These are phyloP conservation scores for Mycosphaerelloides madeirae DNA, from an alignment of 2,329 filamentous ascomycete species.

Conservation along the genomic window DNA sequence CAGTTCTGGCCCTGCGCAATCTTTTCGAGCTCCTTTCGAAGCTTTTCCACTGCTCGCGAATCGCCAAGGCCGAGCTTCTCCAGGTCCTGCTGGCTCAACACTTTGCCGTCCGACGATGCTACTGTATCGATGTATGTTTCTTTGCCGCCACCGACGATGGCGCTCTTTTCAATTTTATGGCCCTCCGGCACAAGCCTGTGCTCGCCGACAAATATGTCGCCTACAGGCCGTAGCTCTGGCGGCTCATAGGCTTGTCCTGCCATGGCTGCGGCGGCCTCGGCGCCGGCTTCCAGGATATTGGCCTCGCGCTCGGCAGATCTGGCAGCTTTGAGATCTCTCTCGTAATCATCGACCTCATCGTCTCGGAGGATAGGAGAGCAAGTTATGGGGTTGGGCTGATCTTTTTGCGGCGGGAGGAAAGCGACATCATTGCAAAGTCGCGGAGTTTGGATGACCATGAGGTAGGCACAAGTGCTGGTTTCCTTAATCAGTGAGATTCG, in stretches of 20 bases:
- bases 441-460: conserved; percentile 89
- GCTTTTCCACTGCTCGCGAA: conserved; percentile 63
- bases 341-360: conserved; percentile 42
- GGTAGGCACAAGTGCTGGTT: conserved; percentile 80
- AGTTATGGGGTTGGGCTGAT: conserved; percentile 68
- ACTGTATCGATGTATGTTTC: conserved; percentile 51
- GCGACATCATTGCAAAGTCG: conserved; percentile 82
- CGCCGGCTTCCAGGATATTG: conserved; percentile 18
- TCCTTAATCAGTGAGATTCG: conserved; percentile 92
- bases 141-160: conserved; percentile 47
- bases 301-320: conserved; percentile 17
- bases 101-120: conserved; percentile 54
- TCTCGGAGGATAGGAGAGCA: conserved; percentile 67
- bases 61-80: conserved; percentile 61
- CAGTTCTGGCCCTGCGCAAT: conserved; percentile 68
- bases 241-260: conserved; percentile 3
- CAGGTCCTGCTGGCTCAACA: conserved; percentile 39
- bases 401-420: conserved; percentile 75
- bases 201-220: conserved; percentile 56
- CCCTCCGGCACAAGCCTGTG: conserved; percentile 52
- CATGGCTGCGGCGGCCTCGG: conserved; percentile 31
- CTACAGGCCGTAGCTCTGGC: conserved; percentile 38
- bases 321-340: conserved; percentile 24
- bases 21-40: conserved; percentile 64
- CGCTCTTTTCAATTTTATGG: conserved; percentile 51